phyloP scores from a whole-genome alignment of 1,284 basidiomycete genomes.

The Sporisorium reilianum region DNA sequence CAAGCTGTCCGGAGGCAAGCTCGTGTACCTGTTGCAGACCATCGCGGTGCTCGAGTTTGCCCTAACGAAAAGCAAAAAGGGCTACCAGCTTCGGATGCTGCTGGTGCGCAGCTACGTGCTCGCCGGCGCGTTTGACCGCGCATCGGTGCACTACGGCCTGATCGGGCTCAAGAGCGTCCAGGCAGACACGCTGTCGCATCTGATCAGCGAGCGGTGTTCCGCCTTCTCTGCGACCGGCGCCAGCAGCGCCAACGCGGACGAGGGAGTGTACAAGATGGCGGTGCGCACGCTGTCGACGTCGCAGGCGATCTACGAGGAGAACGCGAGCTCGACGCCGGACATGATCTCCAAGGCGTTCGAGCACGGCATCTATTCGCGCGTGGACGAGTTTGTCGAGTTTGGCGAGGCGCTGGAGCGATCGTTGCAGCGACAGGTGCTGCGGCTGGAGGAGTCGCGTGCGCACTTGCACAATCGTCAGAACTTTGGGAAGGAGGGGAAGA shows the following conservation, averaged over 20 bases:
- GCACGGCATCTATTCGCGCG: conserved; percentile 56
- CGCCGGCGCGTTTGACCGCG: conserved; percentile 39
- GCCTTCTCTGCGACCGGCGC: conserved; percentile 4
- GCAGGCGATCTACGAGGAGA: conserved; percentile 52
- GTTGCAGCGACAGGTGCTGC: conserved; percentile 39
- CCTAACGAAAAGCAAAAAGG: conserved; percentile 44
- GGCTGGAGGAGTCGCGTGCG: conserved; percentile 40
- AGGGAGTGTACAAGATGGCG: conserved; percentile 20
- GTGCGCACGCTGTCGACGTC: conserved; percentile 33
- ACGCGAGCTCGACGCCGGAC: conserved; percentile 38
- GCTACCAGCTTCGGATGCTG: conserved; percentile 58
- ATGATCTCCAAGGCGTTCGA: conserved; percentile 56
- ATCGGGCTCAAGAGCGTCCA: conserved; percentile 54
- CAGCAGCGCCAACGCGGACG: conserved; percentile 16
- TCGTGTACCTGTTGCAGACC: conserved; percentile 19
- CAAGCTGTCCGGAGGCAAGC: conserved; percentile 16
- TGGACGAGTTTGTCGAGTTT: conserved; percentile 60
- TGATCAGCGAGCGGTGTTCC: conserved; percentile 33
- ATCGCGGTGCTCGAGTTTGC: conserved; percentile 48
- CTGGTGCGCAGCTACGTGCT: conserved; percentile 46
- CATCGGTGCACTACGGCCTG: conserved; percentile 38
- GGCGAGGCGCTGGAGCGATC: conserved; percentile 50
- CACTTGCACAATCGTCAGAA: conserved; percentile 29
- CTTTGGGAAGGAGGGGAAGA: conserved; percentile 5
- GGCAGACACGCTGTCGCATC: conserved; percentile 49